A percentile compares a stretch with the other conserved stretches of the same genome.
Conservation (phyloP, 176 grass and related monocot genomes). For the Tillandsia fasciculata region DNA sequence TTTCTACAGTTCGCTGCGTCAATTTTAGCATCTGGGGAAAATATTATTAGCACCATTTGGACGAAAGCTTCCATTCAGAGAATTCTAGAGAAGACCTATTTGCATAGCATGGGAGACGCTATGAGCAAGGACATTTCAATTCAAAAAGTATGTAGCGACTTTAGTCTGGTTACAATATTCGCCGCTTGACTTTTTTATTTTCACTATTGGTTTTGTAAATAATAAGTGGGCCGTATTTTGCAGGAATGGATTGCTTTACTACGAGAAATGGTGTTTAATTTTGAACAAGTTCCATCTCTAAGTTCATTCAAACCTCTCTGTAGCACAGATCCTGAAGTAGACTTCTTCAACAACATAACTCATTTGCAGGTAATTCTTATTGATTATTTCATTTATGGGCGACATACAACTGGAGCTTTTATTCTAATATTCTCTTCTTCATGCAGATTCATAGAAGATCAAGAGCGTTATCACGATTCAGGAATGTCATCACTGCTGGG, state of each 20-base stretch:
- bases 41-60: conserved; percentile 28
- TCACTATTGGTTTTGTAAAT: conserved; percentile 3
- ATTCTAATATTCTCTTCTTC: conserved; percentile 10
- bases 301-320: conserved; percentile 68
- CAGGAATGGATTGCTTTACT: conserved; percentile 92
- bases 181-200: conserved; percentile 2
- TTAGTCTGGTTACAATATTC: not conserved
- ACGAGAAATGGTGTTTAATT: conserved; percentile 69
- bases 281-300: conserved; percentile 48
- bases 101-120: conserved; percentile 72
- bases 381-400: conserved; percentile 4
- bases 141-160: conserved; percentile 46
- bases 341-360: conserved; percentile 90
- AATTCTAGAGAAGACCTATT: conserved; percentile 64
- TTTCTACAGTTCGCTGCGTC: conserved; percentile 58
- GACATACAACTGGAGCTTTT: conserved; percentile 6
- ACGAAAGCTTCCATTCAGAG: conserved; percentile 48
- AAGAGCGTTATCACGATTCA: conserved; percentile 78
- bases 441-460: conserved; percentile 78
- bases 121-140: conserved; percentile 71
- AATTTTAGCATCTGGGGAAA: conserved; percentile 25
- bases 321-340: conserved; percentile 71
- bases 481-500: conserved; percentile 36
- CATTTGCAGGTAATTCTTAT: conserved; percentile 83
- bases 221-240: conserved; percentile 15